These are phyloP conservation scores for Tolypocladium album DNA, from an alignment of 2,329 filamentous ascomycete species.

Conservation along the genomic window DNA sequence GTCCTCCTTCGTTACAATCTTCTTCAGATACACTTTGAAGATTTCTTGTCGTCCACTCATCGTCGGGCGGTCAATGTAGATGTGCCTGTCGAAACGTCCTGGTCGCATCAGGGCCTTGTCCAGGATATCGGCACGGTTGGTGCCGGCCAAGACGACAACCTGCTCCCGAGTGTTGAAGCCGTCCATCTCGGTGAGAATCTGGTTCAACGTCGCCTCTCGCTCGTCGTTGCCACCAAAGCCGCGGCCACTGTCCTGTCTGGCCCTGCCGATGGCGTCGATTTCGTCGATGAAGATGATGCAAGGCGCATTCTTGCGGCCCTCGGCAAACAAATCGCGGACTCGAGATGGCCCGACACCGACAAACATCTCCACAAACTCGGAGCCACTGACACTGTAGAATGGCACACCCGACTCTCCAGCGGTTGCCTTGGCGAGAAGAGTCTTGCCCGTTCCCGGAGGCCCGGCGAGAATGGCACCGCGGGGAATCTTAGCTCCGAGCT, in stretches of 20 bases:
- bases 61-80: conserved; percentile 86
- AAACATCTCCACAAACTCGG: conserved; percentile 99
- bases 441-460: conserved; percentile 98
- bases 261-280: conserved; percentile 94
- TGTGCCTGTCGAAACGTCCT: conserved; percentile 94
- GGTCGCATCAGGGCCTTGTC: conserved; percentile 95
- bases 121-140: conserved; percentile 87
- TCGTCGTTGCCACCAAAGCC: conserved; percentile 87
- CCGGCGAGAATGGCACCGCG: conserved; percentile 93
- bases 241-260: conserved; percentile 64
- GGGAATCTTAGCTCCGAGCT: conserved; percentile 93
- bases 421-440: conserved; percentile 90
- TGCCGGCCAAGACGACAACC: conserved; percentile 92
- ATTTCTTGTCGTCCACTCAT: conserved; percentile 97
- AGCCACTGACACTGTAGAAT: conserved; percentile 97
- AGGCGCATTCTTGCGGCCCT: conserved; percentile 87
- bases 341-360: conserved; percentile 95
- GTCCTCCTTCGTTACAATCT: conserved; percentile 89
- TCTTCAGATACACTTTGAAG: conserved; percentile 86
- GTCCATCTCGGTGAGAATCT: conserved; percentile 98
- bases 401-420: conserved; percentile 94
- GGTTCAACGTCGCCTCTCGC: conserved; percentile 91
- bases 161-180: conserved; percentile 96
- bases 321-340: conserved; percentile 89
- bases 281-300: conserved; percentile 99